Base-by-base conservation (phyloP, 2,329 filamentous ascomycete species). In the Huntiella omanensis region DNA sequence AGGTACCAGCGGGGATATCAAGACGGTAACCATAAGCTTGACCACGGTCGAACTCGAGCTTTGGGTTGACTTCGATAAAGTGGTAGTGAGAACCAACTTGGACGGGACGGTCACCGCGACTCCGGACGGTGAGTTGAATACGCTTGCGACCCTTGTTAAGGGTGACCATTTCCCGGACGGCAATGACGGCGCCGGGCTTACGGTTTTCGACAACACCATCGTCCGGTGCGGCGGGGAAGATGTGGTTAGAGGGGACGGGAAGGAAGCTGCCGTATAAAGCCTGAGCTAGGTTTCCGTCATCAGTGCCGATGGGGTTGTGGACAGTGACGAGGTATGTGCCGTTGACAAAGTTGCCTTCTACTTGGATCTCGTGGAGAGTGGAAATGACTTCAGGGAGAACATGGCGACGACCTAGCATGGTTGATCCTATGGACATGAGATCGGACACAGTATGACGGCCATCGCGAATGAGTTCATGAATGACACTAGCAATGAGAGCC, bases 401-500 rank as follows among this genome's bases (percentile, higher is more conserved):
- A 62, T 96, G 88, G 33, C 88, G 82, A 7, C 88, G 82, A 52
- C 88, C 88, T 2, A 96, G 81, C 79, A 96, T 87, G 46, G 83
- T 88, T 55, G 83, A 77, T 55, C 88, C 88, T 52, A 94, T 74
- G 51, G 76, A 68, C 87, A 96, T 96, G 58, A 96, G 83, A 60
- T 94, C 86, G 35, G 87, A 80, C 46, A 96, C 88, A 11, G 74
- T 82, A 65, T 95, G 84, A 54, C 81, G 77, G 59, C 88, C 88
- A 88, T 96, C 88, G 60, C 88, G 87, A 60, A 96, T 92, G 56
- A 95, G 79, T 72, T 96, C 88, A 62, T 95, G 88, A 43, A 96
- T 71, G 60, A 87, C 87, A 59, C 75, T 86, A 51, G 87, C 79
- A 57, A 95, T 92, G 53, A 87, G 71, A 22, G 80, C 81, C 78